Evolutionary conservation across 2,329 filamentous ascomycete genomes (phyloP), one percentile per base, ranked within the genome.

Genomic region (Fusarium sp.): DNA sequence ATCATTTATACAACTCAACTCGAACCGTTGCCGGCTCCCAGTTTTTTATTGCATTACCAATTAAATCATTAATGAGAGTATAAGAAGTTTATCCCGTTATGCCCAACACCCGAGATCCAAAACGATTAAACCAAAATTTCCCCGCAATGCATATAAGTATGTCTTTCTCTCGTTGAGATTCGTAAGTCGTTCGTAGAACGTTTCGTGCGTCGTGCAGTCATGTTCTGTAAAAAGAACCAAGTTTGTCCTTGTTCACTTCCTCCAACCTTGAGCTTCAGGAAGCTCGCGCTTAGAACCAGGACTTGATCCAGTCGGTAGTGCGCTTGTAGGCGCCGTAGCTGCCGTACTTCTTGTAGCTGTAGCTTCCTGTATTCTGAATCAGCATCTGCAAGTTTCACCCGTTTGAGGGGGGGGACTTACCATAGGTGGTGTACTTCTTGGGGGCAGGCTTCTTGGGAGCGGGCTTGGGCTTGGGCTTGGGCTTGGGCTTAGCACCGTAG

Each of bases 241-340:
- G 10, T 27, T 27, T 50, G 43, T 50, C 14, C 22, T 27, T 47
- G 12, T 45, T 30, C 47, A 52, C 25, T 6, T 52, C 15, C 6
- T 32, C 8, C 27, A 20, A 4, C 17, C 25, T 20, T 14, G 3
- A 52, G 22, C 47, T 32, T 17, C 14, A 50, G 25, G 25, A 3
- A 20, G 27, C 27, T 17, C 5, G 10, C 27, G 27, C 27, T 59
- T 65, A 74, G 62, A 74, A 75, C 56, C 71, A 45, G 15, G 72
- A 72, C 43, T 38, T 63, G 56, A 74, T 33, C 43, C 63, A 74
- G 11, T 73, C 66, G 1, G 56, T 54, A 9, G 69, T 59, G 8
- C 72, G 47, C 72, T 74, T 74, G 54, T 74, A 74, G 6, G 65
- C 27, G n/a, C 74, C 74, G 14, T 76, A 76, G 25, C 33, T 65